Percentiles rank a stretch among this genome's conserved stretches.
Conservation (phyloP, 768 basidiomycete genomes). For the Lactarius akahatsu region DNA sequence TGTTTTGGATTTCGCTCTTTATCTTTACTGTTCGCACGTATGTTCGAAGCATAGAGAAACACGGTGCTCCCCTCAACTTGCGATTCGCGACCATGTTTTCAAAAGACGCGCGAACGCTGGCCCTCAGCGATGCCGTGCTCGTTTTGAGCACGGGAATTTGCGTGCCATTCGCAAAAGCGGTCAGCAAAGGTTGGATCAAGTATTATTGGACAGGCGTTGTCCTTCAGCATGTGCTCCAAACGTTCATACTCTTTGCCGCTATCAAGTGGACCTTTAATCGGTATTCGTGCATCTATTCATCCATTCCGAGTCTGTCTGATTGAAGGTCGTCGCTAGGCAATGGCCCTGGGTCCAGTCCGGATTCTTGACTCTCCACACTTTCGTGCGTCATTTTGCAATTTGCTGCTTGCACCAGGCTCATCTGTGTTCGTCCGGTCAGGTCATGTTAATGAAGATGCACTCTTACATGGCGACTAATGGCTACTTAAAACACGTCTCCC, state of each 20-base stretch:
- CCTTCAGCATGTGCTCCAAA: constrained; percentile 82
- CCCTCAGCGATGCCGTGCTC: constrained; percentile 79
- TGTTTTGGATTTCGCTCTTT: constrained; percentile 92
- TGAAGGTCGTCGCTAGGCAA: constrained; percentile 46
- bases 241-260: constrained; percentile 64
- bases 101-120: constrained; percentile 77
- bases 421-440: constrained; percentile 37
- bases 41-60: constrained; percentile 71
- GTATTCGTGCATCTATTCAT: constrained; percentile 38
- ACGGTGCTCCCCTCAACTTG: constrained; percentile 73
- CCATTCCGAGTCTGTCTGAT: background rate
- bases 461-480: constrained; percentile 91
- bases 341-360: constrained; percentile 99
- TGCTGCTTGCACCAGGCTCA: background rate
- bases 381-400: constrained; percentile 47
- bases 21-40: constrained; percentile 79
- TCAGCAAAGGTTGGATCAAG: constrained; percentile 75
- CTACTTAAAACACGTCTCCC: constrained; percentile 58
- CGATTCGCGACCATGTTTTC: constrained; percentile 87
- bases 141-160: constrained; percentile 73
- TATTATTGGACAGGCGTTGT: constrained; percentile 76
- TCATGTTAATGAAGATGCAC: constrained; percentile 95
- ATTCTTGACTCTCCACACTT: constrained; percentile 80
- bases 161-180: constrained; percentile 78
- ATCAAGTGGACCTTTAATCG: constrained; percentile 90